Conservation (phyloP, 2,329 filamentous ascomycete genomes). For the Corinectria fuckeliana region DNA sequence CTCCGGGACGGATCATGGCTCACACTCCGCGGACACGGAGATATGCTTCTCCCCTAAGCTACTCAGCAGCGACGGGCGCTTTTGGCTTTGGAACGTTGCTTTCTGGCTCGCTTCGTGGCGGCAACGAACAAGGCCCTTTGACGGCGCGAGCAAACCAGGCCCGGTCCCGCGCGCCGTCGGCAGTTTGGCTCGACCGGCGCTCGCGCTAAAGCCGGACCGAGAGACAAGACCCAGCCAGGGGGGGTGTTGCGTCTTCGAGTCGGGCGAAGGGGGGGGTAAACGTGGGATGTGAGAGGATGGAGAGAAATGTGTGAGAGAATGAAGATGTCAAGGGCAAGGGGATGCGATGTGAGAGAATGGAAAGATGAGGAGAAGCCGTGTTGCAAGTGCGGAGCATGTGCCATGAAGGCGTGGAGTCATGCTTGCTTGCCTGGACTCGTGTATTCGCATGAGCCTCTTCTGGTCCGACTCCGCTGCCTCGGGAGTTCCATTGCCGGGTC, state of each 20-base stretch:
- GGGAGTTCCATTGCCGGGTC: constrained; percentile 21
- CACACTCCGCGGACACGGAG: constrained; percentile 6
- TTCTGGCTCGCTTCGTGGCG: not conserved
- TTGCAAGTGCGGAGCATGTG: not conserved
- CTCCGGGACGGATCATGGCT: constrained; percentile 23
- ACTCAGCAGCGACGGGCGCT: not conserved
- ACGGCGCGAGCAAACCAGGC: constrained; percentile 1
- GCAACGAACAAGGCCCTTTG: not conserved
- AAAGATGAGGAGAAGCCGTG: not conserved
- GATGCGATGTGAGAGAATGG: not conserved
- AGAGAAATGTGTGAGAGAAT: not conserved
- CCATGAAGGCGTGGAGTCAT: not conserved
- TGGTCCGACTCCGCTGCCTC: constrained; percentile 20
- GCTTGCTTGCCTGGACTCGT: not conserved
- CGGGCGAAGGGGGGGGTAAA: not conserved
- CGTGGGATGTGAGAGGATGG: not conserved
- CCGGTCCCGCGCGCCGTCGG: constrained; percentile 7
- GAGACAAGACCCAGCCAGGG: not conserved
- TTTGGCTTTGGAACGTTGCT: no score
- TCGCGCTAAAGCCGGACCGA: constrained; percentile 23
- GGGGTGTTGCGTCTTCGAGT: not conserved
- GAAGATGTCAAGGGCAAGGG: not conserved
- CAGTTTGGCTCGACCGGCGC: constrained; percentile 10
- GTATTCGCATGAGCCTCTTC: not conserved
- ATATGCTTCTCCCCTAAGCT: constrained; percentile 2